Percentiles rank a stretch among this genome's conserved stretches.
Conservation (phyloP, 78 protist genomes). For the Dictyostelium discoideum region DNA sequence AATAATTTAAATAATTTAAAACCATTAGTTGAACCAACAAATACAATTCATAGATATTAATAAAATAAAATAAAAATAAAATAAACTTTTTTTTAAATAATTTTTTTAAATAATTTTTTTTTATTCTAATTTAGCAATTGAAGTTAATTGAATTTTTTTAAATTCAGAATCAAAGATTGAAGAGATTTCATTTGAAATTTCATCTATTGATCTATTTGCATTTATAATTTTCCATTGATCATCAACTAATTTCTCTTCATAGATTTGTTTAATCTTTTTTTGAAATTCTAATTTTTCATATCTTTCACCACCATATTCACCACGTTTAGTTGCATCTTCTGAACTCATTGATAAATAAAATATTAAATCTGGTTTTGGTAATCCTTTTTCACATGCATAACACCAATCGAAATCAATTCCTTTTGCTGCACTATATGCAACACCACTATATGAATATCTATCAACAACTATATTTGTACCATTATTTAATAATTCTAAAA, state of each 20-base stretch:
- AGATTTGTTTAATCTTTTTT: slow-evolving; percentile 69
- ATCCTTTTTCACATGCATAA: slow-evolving; percentile 88
- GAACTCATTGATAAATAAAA: slow-evolving; percentile 82
- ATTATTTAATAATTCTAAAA: slow-evolving; percentile 32
- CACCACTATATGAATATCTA: slow-evolving; percentile 94
- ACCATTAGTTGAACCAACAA: slow-evolving; percentile 37
- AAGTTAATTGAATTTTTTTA: neutral
- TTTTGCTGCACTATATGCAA: slow-evolving; percentile 94
- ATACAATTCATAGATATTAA: slow-evolving; percentile 43
- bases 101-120: too few relatives aligned
- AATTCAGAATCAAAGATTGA: slow-evolving; percentile 10
- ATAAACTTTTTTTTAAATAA: too few relatives aligned
- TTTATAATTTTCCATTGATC: slow-evolving; percentile 39
- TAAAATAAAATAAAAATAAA: neutral
- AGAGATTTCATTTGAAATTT: slow-evolving; percentile 33
- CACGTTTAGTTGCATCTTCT: slow-evolving; percentile 86
- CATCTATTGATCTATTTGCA: slow-evolving; percentile 42
- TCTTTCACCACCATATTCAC: slow-evolving; percentile 92
- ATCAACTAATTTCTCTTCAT: slow-evolving; percentile 16
- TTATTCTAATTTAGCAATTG: slow-evolving; percentile 2
- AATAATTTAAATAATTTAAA: slow-evolving; percentile 44
- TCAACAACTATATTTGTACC: slow-evolving; percentile 90
- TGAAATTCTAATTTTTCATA: slow-evolving; percentile 91
- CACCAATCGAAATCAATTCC: slow-evolving; percentile 93
- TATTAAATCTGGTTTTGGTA: slow-evolving; percentile 92